Evolutionary conservation across 2,329 filamentous ascomycete species (phyloP), one percentile per base, ranked within the genome.

Genomic region (Alternaria rosae): DNA sequence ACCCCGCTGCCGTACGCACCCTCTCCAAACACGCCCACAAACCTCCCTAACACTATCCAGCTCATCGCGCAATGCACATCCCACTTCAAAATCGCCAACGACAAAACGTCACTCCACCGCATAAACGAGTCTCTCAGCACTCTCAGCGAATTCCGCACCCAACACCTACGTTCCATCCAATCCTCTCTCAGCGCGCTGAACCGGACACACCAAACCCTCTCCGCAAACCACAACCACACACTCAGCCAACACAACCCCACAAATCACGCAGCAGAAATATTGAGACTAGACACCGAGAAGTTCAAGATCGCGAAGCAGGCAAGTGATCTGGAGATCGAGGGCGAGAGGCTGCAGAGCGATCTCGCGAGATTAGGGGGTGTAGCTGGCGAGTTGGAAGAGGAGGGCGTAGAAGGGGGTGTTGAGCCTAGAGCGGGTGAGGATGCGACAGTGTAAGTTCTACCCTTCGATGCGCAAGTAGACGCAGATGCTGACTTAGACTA

Each of bases 241-340:
- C 84, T 92, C 1, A 82, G 88, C 1, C 83, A 89, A 4, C 92
- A 97, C 83, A 92, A 93, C 67, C 88, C 92, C 0, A 86, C 90
- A 6, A 88, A 88, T 62, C 94, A 98, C 82, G 93, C 94, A 6
- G 89, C 89, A 35, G 88, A 92, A 75, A 97, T 98, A 65, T 86
- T 95, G 20, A 87, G 91, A 42, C 89, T 97, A 64, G 94, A 98
- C 80, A 97, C 93, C 2, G 89, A 94, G 70, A 97, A 97, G 77
- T 98, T 98, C 82, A 90, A 93, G 70, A 90, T 93, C 59, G 94
- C 94, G n/a, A 98, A 98, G 80, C 89, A 92, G 15, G 93, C 92
- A 0, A 91, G 88, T 2, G 94, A 98, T 77, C 84, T 95, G 7
- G 94, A 97, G 82, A 93, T 94, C 75, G 95, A 99, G 82, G 91